Conservation (phyloP, 2,329 filamentous ascomycete genomes). For the Domatiomyces catenatus region DNA sequence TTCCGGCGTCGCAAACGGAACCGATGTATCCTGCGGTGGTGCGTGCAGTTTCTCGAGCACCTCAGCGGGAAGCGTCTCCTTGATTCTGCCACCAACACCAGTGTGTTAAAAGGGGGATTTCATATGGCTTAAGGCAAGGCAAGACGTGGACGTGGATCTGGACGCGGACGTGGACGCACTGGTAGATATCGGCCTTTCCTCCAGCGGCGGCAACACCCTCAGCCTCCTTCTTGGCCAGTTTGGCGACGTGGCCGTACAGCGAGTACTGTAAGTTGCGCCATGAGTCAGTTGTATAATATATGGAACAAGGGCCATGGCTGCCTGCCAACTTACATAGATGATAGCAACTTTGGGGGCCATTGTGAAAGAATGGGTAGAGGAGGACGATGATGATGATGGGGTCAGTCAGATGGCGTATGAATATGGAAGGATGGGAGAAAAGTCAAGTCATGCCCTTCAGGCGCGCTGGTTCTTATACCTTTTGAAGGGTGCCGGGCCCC, state of each 20-base stretch:
- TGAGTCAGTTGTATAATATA: constrained; percentile 1
- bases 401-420: too few species aligned
- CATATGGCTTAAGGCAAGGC: too few species aligned
- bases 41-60: constrained; percentile 86
- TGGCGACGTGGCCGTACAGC: constrained; percentile 79
- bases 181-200: constrained; percentile 65
- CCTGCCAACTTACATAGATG: constrained; percentile 53
- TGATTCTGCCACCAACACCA: constrained; percentile 40
- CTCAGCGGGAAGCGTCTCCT: constrained; percentile 73
- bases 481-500: constrained; percentile 34
- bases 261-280: constrained; percentile 50
- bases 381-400: background rate
- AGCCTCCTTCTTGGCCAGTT: constrained; percentile 79
- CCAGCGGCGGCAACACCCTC: constrained; percentile 78
- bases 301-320: constrained; percentile 9
- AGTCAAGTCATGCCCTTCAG: constrained; percentile 27
- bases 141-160: too few species aligned
- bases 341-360: constrained; percentile 91
- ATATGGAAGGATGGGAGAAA: background rate
- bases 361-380: constrained; percentile 5
- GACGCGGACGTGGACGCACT: constrained; percentile 43
- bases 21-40: constrained; percentile 49
- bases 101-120: constrained; percentile 7
- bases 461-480: constrained; percentile 53
- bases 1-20: constrained; percentile 47